A percentile compares a stretch with the other conserved stretches of the same genome.
Conservation (phyloP, 176 grass and related monocot genomes). For the Carex kokanica region DNA sequence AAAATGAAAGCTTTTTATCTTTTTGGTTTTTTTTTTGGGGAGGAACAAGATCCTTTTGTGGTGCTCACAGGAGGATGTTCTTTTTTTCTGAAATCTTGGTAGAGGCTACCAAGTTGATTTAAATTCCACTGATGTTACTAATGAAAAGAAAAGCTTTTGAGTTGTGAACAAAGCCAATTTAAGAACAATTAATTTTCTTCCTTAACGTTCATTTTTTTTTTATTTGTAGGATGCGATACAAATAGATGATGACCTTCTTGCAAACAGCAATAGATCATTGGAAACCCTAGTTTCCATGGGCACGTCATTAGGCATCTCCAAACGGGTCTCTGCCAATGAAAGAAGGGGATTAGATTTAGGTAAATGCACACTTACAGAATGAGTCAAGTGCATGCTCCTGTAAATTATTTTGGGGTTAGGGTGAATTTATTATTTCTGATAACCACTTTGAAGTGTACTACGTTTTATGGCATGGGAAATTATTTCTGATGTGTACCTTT, state of each 20-base stretch:
- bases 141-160: background rate
- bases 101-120: too few species aligned
- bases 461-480: background rate
- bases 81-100: too few species aligned
- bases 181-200: background rate
- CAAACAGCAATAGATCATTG: conserved; percentile 73
- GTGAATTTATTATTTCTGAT: background rate
- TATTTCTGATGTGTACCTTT: conserved; percentile 6
- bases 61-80: background rate
- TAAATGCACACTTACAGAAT: conserved; percentile 38
- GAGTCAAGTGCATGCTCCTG: conserved; percentile 12
- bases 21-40: background rate
- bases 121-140: background rate
- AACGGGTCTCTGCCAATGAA: conserved; percentile 14
- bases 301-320: conserved; percentile 61
- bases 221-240: conserved; percentile 53
- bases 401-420: conserved; percentile 7
- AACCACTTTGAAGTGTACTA: background rate
- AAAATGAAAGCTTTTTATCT: background rate
- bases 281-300: conserved; percentile 87
- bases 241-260: conserved; percentile 72
- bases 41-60: background rate
- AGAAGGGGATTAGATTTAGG: conserved; percentile 30
- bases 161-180: background rate
- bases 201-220: background rate